Evolutionary conservation across 345 rosid genomes (phyloP), one percentile per base, ranked within the genome.

Genomic region (Raphanus sativus): DNA sequence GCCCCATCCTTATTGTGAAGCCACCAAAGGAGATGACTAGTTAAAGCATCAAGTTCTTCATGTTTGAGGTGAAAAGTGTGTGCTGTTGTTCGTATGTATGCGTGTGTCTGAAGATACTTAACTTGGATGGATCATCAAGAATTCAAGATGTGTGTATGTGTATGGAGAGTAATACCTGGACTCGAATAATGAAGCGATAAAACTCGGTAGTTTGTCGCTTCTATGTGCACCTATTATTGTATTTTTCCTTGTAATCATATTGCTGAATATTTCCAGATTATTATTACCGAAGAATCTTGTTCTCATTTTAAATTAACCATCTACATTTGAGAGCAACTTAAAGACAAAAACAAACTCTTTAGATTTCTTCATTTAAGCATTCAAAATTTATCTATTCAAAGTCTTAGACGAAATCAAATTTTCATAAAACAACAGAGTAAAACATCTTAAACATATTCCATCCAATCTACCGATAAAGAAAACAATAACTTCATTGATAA

Each of bases 1-100:
- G 97, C 12, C 92, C 96, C 13, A 74, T 85, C 67, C 89, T 87
- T 9, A 87, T 94, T 15, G 94, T 90, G 59, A 94, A 85, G 87
- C 97, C 96, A 33, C 89, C 89, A 0, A 86, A 82, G 77, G 82
- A 63, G 61, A 26, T 54, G 28, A 38, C 72, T 48, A 15, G 0
- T 62, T 11, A 69, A 1, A 79, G 75, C 63, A 74, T 62, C 52
- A 40, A 26, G 34, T 26, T 45, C 38, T 5, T 8, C 33, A 29
- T 67, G 60, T 33, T 33, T 67, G 26, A 3, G 58, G 2, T 52
- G 24, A 15, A 48, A 17, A 52, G 25, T 52, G 24, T 48, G 17
- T 5, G 58, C 7, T 5, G 58, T 6, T 3, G 58, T 48, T 15
- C 58, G 58, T 52, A 16, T 3, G 58, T 52, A 24, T 52, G 25